These are phyloP conservation scores for Cyathus striatus DNA, from an alignment of 768 basidiomycete genomes.

Conservation along the genomic window DNA sequence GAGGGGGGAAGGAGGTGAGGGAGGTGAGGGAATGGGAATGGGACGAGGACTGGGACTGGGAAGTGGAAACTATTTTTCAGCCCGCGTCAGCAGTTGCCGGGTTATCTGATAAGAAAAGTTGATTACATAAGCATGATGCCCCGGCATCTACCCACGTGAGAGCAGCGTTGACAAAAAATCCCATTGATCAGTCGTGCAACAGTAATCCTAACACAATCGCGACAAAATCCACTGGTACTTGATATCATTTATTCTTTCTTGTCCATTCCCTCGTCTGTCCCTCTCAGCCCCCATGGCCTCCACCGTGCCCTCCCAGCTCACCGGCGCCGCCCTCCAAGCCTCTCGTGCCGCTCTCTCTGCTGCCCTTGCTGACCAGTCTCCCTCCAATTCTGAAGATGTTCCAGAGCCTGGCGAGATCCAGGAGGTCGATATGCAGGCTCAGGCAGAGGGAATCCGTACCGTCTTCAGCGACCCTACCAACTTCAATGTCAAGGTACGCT, in stretches of 20 bases:
- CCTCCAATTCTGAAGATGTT: slow-evolving; percentile 27
- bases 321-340: slow-evolving; percentile 54
- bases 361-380: slow-evolving; percentile 59
- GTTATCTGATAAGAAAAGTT: slow-evolving; percentile 28
- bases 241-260: background rate
- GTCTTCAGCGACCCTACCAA: slow-evolving; percentile 90
- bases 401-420: slow-evolving; percentile 81
- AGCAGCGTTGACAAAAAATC: background rate
- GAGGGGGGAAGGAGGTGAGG: slow-evolving; percentile 4
- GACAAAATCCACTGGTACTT: too few relatives aligned
- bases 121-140: background rate
- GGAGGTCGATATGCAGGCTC: slow-evolving; percentile 80
- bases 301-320: slow-evolving; percentile 33
- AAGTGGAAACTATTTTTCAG: too few relatives aligned
- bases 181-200: too few relatives aligned
- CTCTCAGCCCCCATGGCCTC: slow-evolving; percentile 36
- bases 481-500: slow-evolving; percentile 90
- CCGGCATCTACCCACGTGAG: background rate
- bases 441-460: slow-evolving; percentile 81
- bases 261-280: slow-evolving; percentile 1
- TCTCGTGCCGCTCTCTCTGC: slow-evolving; percentile 74
- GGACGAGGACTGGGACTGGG: too few relatives aligned
- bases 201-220: too few relatives aligned
- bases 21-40: slow-evolving; percentile 7
- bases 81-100: too few relatives aligned